These are phyloP conservation scores for Pythium myriotylum DNA, from an alignment of 352 stramenopile genomes.

Conservation along the genomic window DNA sequence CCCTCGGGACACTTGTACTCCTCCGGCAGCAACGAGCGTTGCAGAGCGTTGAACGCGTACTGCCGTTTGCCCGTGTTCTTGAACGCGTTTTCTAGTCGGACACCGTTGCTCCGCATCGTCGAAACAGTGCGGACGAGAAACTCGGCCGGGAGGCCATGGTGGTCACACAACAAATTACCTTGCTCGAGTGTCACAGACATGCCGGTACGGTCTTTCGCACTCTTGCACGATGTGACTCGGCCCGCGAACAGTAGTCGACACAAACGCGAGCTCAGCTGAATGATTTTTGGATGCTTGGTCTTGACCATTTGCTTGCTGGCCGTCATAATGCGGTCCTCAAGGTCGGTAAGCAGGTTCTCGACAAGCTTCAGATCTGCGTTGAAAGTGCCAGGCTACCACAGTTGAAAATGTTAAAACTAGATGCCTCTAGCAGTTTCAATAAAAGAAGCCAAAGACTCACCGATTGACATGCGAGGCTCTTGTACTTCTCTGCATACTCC, in stretches of 20 bases:
- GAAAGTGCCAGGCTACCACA: slow-evolving; percentile 13
- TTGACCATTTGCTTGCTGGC: slow-evolving; percentile 68
- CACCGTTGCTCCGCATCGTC: slow-evolving; percentile 82
- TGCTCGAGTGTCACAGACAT: slow-evolving; percentile 98
- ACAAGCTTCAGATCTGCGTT: slow-evolving; percentile 47
- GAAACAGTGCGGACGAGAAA: slow-evolving; percentile 63
- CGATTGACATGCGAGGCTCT: slow-evolving; percentile 16
- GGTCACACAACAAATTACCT: slow-evolving; percentile 73
- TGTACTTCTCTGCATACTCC: slow-evolving; percentile 53
- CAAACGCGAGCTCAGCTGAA: slow-evolving; percentile 79
- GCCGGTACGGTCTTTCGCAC: slow-evolving; percentile 96
- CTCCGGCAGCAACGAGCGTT: slow-evolving; percentile 80
- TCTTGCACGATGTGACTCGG: slow-evolving; percentile 96
- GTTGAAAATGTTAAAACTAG: background rate
- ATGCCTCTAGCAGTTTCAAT: background rate
- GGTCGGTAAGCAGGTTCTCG: slow-evolving; percentile 47
- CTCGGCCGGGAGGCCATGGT: slow-evolving; percentile 64
- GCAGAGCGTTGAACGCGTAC: slow-evolving; percentile 86
- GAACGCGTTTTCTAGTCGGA: slow-evolving; percentile 83
- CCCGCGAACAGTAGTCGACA: slow-evolving; percentile 83
- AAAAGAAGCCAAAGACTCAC: slow-evolving; percentile 16
- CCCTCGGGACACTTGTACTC: slow-evolving; percentile 87
- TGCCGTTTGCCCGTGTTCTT: slow-evolving; percentile 84
- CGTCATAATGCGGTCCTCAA: slow-evolving; percentile 75
- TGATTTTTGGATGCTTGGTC: slow-evolving; percentile 80